These are phyloP conservation scores for Hericium coralloides DNA, from an alignment of 768 basidiomycete genomes.

Conservation along the genomic window DNA sequence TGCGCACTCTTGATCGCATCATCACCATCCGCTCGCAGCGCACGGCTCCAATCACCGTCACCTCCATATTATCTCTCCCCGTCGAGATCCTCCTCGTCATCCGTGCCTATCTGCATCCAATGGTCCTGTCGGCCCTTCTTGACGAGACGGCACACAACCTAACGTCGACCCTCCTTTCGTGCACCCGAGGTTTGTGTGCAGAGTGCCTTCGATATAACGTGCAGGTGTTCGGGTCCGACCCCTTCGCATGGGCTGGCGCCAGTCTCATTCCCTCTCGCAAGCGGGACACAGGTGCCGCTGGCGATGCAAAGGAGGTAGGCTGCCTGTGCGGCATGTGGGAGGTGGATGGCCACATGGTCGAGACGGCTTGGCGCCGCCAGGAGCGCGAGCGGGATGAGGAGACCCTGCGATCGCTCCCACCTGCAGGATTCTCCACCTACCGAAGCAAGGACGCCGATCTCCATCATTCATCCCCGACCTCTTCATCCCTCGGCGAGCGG, in stretches of 20 bases:
- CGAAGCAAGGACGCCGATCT: too few species aligned
- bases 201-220: neutral
- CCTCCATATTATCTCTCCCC: slow-evolving; percentile 21
- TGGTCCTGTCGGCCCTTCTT: slow-evolving; percentile 33
- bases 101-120: slow-evolving; percentile 36
- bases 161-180: neutral
- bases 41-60: slow-evolving; percentile 1
- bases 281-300: neutral
- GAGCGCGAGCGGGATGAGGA: neutral
- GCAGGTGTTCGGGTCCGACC: neutral
- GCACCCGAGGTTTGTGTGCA: neutral
- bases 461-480: too few species aligned
- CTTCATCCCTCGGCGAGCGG: too few species aligned
- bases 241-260: neutral
- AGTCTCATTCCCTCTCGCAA: too few species aligned
- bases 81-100: slow-evolving; percentile 45
- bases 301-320: neutral
- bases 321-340: neutral
- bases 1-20: slow-evolving; percentile 34
- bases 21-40: slow-evolving; percentile 19
- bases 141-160: slow-evolving; percentile 30
- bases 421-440: neutral
- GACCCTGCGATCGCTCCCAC: neutral
- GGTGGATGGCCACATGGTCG: neutral
- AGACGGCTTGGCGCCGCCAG: neutral